Evolutionary conservation across 2,329 filamentous ascomycete genomes (phyloP), one percentile per base, ranked within the genome.

Genomic region (Fusarium duplospermum): DNA sequence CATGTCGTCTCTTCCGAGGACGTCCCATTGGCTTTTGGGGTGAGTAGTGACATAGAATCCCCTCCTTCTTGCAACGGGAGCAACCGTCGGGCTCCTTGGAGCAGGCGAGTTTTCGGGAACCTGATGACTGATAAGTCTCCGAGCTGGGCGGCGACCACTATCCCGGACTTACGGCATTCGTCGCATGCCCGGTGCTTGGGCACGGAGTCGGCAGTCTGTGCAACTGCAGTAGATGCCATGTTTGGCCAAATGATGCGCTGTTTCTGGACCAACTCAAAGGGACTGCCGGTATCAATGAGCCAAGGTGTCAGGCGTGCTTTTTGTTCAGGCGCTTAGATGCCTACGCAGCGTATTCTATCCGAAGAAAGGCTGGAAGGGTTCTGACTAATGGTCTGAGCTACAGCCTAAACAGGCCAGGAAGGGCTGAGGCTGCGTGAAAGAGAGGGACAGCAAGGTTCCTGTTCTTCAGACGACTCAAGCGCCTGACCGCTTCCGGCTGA

Each of bases 21-120:
- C 91, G 85, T 5, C 91, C 91, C 90, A 92, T 92, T 45, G 84
- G 89, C 81, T 92, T 92, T 79, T 92, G 91, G 14, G 86, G 83
- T 9, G 90, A 92, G 81, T 92, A 93, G 72, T 89, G 84, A 76
- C 91, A 93, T 47, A 69, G 64, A 47, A 91, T 87, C 66, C 84
- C 85, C 74, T 92, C 90, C 65, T 85, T 85, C 64, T 82, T 84
- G 77, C 91, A 93, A 66, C 91, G 87, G 9, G 85, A 82, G 79
- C 91, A 93, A 65, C 90, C 89, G 62, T 87, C 85, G 2, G 84
- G 79, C 74, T 92, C 89, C 77, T 92, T 92, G 45, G 89, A 88
- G 80, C 91, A 93, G 54, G 90, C 90, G 56, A 92, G 86, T 78
- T 93, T 93, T 62, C 90, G 87, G 27, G 85, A 83, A 76, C 91